Evolutionary conservation across 805 yeast genomes (phyloP).

Genomic region (Scheffersomyces ergatensis): DNA sequence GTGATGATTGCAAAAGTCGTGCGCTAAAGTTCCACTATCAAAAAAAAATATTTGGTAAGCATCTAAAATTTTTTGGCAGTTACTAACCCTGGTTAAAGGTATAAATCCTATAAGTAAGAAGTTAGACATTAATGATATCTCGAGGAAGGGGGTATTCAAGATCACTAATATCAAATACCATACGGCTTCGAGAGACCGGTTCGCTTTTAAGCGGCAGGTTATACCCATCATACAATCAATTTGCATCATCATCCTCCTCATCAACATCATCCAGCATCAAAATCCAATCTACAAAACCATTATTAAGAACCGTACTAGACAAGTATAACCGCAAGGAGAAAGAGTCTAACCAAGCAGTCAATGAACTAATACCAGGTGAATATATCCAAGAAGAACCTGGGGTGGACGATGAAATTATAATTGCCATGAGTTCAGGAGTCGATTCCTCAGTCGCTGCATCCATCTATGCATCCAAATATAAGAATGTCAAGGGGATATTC

Average conservation of each 20-base stretch:
- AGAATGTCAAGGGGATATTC: slow-evolving; percentile 74
- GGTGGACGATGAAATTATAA: slow-evolving; percentile 57
- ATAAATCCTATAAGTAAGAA: too few relatives aligned
- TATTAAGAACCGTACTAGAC: background rate
- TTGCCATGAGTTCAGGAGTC: slow-evolving; percentile 97
- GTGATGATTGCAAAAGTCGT: slow-evolving; percentile 1
- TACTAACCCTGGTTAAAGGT: too few relatives aligned
- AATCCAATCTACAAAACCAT: background rate
- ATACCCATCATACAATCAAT: too few relatives aligned
- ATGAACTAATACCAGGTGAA: slow-evolving; percentile 1
- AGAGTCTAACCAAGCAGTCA: background rate
- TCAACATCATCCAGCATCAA: background rate
- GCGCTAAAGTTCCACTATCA: background rate
- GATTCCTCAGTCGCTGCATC: slow-evolving; percentile 91
- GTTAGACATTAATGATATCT: too few relatives aligned
- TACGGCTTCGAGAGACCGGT: too few relatives aligned
- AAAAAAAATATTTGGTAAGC: too few relatives aligned
- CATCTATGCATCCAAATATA: slow-evolving; percentile 50
- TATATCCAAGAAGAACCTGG: slow-evolving; percentile 46
- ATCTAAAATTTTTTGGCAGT: too few relatives aligned
- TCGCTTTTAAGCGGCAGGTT: too few relatives aligned
- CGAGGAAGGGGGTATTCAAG: too few relatives aligned
- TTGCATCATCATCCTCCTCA: background rate
- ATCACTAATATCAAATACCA: too few relatives aligned
- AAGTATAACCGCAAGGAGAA: background rate